phyloP scores from a whole-genome alignment of 2,329 filamentous ascomycete species.

The Colletotrichum sublineola region DNA sequence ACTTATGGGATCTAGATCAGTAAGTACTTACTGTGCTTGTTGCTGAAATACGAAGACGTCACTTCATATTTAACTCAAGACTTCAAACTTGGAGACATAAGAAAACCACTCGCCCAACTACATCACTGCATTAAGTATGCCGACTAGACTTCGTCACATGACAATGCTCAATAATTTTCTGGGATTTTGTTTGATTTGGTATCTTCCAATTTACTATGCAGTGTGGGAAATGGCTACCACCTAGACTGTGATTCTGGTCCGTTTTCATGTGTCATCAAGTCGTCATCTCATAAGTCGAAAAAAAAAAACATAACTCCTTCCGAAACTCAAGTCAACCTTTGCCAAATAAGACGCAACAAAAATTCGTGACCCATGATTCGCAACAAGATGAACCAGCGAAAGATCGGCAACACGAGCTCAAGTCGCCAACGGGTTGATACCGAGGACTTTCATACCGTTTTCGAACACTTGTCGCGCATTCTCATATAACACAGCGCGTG shows the following conservation, averaged over 20 bases:
- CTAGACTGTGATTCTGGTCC: background rate
- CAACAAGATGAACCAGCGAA: background rate
- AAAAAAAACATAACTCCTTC: background rate
- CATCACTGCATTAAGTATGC: accelerated
- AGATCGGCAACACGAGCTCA: background rate
- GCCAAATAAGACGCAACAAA: background rate
- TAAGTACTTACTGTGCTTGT: accelerated
- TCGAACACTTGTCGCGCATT: conserved; percentile 72
- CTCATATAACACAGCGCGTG: conserved; percentile 73
- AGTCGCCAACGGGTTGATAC: conserved; percentile 46
- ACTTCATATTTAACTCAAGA: background rate
- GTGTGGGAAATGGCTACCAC: background rate
- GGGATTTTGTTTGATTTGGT: background rate
- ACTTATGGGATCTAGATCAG: background rate
- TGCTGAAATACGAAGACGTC: background rate
- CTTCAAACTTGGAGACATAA: too few relatives aligned
- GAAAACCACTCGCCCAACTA: background rate
- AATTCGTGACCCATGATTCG: background rate
- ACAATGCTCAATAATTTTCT: accelerated
- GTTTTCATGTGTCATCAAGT: conserved; percentile 20
- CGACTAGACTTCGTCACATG: too few relatives aligned
- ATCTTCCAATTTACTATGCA: conserved; percentile 3
- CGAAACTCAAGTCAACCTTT: background rate
- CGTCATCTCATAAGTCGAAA: conserved; percentile 13
- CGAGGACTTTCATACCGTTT: conserved; percentile 76